A percentile compares a stretch with the other conserved stretches of the same genome.
phyloP scores from a whole-genome alignment of 139 green algal genomes.

The Coccomyxa sp. region DNA sequence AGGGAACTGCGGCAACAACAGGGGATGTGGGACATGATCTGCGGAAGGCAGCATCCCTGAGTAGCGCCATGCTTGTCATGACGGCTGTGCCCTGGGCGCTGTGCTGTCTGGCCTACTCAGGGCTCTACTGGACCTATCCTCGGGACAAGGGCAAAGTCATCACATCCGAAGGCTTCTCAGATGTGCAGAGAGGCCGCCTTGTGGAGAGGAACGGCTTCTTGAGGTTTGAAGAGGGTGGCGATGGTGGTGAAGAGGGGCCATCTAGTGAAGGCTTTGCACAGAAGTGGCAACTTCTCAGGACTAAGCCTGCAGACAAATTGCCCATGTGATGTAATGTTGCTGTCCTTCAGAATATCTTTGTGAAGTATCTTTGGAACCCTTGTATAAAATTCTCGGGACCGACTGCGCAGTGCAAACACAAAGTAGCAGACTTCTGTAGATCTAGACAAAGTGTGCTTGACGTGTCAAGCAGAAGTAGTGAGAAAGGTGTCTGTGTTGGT shows the following conservation, averaged over 20 bases:
- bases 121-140: constrained; percentile 43
- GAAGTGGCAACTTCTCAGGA: neutral
- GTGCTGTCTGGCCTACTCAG: constrained; percentile 22
- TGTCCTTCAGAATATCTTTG: no score
- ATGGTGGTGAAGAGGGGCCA: neutral
- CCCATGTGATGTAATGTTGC: no score
- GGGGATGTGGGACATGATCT: constrained; percentile 13
- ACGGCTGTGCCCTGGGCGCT: constrained; percentile 35
- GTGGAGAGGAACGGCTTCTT: neutral
- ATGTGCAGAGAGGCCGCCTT: neutral
- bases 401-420: no score
- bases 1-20: neutral
- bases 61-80: constrained; percentile 30
- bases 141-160: constrained; percentile 17
- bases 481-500: no score
- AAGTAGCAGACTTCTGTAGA: no score
- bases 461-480: no score
- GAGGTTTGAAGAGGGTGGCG: neutral
- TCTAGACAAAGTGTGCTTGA: no score
- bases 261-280: neutral
- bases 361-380: no score
- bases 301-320: neutral
- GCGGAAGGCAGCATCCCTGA: constrained; percentile 30
- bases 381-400: no score
- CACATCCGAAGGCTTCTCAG: neutral